phyloP scores from a whole-genome alignment of 1,284 basidiomycete species.

The Ceratobasidium sp. region DNA sequence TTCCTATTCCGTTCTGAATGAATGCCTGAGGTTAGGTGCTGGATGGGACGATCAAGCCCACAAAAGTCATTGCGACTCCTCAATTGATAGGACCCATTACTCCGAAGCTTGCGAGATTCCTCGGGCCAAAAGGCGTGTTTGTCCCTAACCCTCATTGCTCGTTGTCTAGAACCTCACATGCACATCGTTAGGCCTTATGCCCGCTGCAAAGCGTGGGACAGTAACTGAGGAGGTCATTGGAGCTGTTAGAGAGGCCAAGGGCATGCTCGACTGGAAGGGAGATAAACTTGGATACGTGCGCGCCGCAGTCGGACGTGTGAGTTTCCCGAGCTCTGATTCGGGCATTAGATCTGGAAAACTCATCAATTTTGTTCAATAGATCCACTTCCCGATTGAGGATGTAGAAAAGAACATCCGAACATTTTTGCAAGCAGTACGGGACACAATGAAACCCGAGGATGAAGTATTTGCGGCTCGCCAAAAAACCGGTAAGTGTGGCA shows the following conservation, averaged over 20 bases:
- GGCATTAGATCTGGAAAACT: background rate
- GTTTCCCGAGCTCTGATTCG: slow-evolving; percentile 43
- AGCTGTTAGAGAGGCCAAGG: slow-evolving; percentile 81
- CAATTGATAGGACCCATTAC: slow-evolving; percentile 81
- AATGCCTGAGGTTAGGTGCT: slow-evolving; percentile 60
- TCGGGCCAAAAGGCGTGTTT: slow-evolving; percentile 81
- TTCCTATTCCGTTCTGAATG: background rate
- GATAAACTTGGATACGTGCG: slow-evolving; percentile 88
- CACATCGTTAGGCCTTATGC: slow-evolving; percentile 69
- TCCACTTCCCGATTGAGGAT: slow-evolving; percentile 76
- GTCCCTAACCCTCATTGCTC: background rate
- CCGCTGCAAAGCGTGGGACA: slow-evolving; percentile 90
- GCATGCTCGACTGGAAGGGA: slow-evolving; percentile 91
- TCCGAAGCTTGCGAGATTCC: slow-evolving; percentile 81
- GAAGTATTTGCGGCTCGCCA: slow-evolving; percentile 43
- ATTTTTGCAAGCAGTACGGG: slow-evolving; percentile 80
- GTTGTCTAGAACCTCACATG: background rate
- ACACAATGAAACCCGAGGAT: slow-evolving; percentile 68
- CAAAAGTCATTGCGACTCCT: slow-evolving; percentile 84
- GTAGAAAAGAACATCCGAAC: slow-evolving; percentile 81
- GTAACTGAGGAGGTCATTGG: slow-evolving; percentile 87
- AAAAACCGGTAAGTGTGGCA: slow-evolving; percentile 47
- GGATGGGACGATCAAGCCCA: slow-evolving; percentile 72
- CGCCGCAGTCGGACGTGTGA: slow-evolving; percentile 74
- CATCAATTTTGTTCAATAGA: slow-evolving; percentile 52